These are phyloP conservation scores for Russula virescens DNA, from an alignment of 768 basidiomycete species.

Conservation along the genomic window DNA sequence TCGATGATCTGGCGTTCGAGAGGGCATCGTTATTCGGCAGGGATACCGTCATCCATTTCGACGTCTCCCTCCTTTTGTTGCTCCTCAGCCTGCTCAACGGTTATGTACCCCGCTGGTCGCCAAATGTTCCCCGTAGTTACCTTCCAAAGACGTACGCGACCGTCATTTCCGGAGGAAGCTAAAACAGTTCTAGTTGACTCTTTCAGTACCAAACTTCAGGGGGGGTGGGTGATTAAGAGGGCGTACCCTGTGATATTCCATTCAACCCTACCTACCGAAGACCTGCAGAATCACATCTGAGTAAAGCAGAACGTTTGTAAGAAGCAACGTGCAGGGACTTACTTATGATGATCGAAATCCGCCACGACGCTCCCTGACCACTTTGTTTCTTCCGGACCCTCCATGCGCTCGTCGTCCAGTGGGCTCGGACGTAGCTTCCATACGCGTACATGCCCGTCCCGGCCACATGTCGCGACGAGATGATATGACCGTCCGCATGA, in stretches of 20 bases:
- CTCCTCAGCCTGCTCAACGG: conserved; percentile 68
- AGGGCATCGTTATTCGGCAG: conserved; percentile 31
- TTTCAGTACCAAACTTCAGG: background rate
- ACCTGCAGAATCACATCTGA: conserved; percentile 35
- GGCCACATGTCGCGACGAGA: conserved; percentile 82
- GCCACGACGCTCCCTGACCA: conserved; percentile 78
- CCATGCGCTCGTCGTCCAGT: conserved; percentile 35
- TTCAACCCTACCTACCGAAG: conserved; percentile 78
- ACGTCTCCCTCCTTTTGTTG: conserved; percentile 36
- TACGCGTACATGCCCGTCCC: conserved; percentile 85
- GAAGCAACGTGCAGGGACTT: conserved; percentile 41
- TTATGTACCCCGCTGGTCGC: conserved; percentile 76
- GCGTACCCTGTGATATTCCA: conserved; percentile 87
- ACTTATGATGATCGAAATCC: conserved; percentile 87
- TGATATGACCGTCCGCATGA: conserved; percentile 92
- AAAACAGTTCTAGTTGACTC: conserved; percentile 57
- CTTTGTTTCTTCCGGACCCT: conserved; percentile 40
- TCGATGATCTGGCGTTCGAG: background rate
- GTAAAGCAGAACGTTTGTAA: background rate
- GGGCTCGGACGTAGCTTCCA: conserved; percentile 71
- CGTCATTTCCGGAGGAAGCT: conserved; percentile 78
- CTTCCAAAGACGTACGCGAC: conserved; percentile 80
- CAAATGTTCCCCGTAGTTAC: conserved; percentile 78
- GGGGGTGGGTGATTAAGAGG: background rate
- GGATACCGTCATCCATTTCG: conserved; percentile 39